Evolutionary conservation across 176 grass and related monocot genomes (phyloP), one percentile per base, ranked within the genome.

Genomic region (Bothriochloa decipiens): DNA sequence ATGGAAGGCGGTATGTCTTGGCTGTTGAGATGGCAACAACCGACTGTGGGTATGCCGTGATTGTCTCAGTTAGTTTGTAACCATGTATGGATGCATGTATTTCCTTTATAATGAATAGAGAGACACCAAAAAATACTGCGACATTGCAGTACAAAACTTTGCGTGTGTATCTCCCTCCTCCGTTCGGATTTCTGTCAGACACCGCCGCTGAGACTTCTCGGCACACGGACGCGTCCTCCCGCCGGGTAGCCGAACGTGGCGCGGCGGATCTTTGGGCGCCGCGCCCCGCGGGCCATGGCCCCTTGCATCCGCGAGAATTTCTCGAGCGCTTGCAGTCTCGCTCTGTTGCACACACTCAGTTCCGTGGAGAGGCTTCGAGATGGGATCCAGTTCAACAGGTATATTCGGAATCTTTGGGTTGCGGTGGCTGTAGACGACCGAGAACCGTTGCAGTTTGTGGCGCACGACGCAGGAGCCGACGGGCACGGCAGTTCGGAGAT

Each of bases 261-360:
- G 32, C 45, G 53, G 13, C 26, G 65, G 72, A 55, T 1, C 42
- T 41, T 70, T 7, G 62, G 27, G 28, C 40, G 29, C 63, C 18
- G 22, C 82, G 70, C 41, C 17, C 58, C 70, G 81, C 78, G 64
- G 36, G 36, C 35, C n/a, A 85, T 12, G 83, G 28, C 33, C 32
- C 78, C 88, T 13, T 86, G 78, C 88, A 89, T 89, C 9, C 3
- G 75, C 37, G 66, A 63, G 29, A 37, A 29, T 11, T 35, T 27
- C n/a, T 10, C 71, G 46, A 39, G 45, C 58, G 67, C 42, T 55
- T 4, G 6, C 36, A 26, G 39, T 40, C 39, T 40, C 39, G 39
- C 29, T 32, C 29, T 32, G 29, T 32, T 32, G 29, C 39, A 8
- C 22, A 15, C 22, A 15, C 16, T n/a, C 6, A 53, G 65, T 13